These are phyloP conservation scores for Tolypocladium ophioglossoides DNA, from an alignment of 2,329 filamentous ascomycete species.

Conservation along the genomic window DNA sequence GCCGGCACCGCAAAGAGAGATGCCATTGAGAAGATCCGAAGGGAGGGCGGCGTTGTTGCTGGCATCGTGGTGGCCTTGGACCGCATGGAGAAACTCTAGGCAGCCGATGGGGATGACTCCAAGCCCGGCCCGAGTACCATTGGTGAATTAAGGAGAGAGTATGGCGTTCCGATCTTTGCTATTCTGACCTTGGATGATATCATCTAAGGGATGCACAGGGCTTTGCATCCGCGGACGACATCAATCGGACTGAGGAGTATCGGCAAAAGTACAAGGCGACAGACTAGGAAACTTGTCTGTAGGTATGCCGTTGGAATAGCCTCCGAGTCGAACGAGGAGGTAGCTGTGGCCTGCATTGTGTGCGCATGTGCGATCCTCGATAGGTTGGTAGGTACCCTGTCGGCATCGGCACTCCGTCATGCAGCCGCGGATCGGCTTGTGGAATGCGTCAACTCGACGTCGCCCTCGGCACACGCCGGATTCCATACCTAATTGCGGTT, in stretches of 20 bases:
- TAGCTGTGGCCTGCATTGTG: too few relatives aligned
- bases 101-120: slow-evolving; percentile 55
- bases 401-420: too few relatives aligned
- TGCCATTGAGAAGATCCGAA: slow-evolving; percentile 78
- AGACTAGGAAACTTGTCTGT: slow-evolving; percentile 27
- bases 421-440: too few relatives aligned
- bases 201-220: slow-evolving; percentile 55
- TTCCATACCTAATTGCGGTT: background rate
- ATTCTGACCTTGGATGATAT: slow-evolving; percentile 82
- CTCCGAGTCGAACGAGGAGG: too few relatives aligned
- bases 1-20: slow-evolving; percentile 91
- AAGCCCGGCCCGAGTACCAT: slow-evolving; percentile 69
- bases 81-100: slow-evolving; percentile 71
- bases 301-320: background rate
- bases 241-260: slow-evolving; percentile 64
- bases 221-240: slow-evolving; percentile 50
- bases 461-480: background rate
- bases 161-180: slow-evolving; percentile 67
- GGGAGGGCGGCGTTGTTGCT: slow-evolving; percentile 73
- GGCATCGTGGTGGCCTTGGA: slow-evolving; percentile 86
- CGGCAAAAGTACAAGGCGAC: slow-evolving; percentile 53
- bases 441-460: background rate
- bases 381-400: too few relatives aligned
- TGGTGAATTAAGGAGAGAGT: slow-evolving; percentile 74
- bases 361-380: too few relatives aligned